Base-by-base conservation (phyloP, 371 early-diverging fungal species). In the Cokeromyces recurvatus region DNA sequence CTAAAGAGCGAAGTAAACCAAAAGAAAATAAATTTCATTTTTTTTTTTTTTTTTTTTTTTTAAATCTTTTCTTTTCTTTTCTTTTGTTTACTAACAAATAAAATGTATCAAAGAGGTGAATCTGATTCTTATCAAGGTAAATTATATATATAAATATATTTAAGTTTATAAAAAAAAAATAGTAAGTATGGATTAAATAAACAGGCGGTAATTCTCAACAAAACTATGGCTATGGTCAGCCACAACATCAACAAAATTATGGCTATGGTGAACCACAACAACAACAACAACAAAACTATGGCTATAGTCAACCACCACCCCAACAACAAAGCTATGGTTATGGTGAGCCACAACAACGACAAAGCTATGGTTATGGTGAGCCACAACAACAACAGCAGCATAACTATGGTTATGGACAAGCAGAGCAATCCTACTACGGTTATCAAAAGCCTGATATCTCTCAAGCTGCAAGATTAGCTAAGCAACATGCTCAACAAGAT, bases 391-490 rank as follows among this genome's bases (percentile, higher is more conserved):
- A 54, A 40, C 50, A 53, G 27, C 19, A 39, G n/a, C n/a, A n/a
- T n/a, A n/a, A n/a, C 17, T 15, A 4, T 0, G 25, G 31, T 23
- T 23, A 17, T 37, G 38, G 16, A 40, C n/a, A n/a, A n/a, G n/a
- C n/a, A n/a, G n/a, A n/a, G n/a, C n/a, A n/a, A n/a, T n/a, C n/a
- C n/a, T n/a, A 23, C 5, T 40, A 45, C 12, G 32, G 25, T n/a
- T 46, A 55, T 8, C 41, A 40, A 19, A 58, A 55, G 25, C 63
- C 66, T 27, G 54, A 66, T 45, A 38, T 51, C 14, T 47, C 58
- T 16, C 64, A 61, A 38, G 55, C 59, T 34, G 50, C 64, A 34
- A 50, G 57, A 34, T 56, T 54, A 32, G 71, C 71, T 25, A 36
- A 59, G 11, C 66, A 58, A 46, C 63, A 71, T 16, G 53, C 46